Base-by-base conservation (phyloP, 805 yeast genomes). In the Metschnikowia corniflorae region DNA sequence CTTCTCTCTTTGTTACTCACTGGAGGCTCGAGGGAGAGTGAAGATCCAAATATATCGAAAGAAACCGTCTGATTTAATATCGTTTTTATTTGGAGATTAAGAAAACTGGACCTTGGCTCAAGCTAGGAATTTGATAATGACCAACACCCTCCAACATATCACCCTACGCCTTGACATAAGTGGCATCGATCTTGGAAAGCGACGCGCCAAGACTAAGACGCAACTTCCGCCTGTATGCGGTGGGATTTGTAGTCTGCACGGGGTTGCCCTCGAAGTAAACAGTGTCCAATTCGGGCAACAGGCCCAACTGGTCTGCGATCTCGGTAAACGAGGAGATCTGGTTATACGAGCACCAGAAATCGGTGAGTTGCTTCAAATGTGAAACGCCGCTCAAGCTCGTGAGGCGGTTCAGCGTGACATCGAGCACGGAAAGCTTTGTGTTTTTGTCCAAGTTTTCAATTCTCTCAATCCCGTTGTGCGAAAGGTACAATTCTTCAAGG, bases 261-360 rank as follows among this genome's bases (percentile, higher is more conserved):
- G 97, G 97, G 55, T 91, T 91, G 7, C 93, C 91, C 61, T 93
- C 98, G 46, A 93, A 78, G 56, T 93, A 93, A 5, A 93, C 95
- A 0, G 96, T 87, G 34, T 87, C 95, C 35, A 93, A 66, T 5
- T 73, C 66, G 2, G 77, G 74, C 34, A 86, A 64, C 26, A 65
- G 64, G 10, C 79, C 77, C 42, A 93, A 70, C 54, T 86, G 80
- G 15, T 71, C 58, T 34, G 77, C 80, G 30, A 93, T 63, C 34
- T 86, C 81, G 22, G 80, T 78, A 59, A 85, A 89, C 26, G 77
- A 68, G 22, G 76, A 73, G 16, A 93, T 58, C 50, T 75, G 60
- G 59, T 91, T 93, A 52, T 77, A 76, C 0, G 96, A 84, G 17
- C 94, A 87, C 98, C 99, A 93, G 36, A 93, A 67, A 60, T 93